A percentile compares a stretch with the other conserved stretches of the same genome.
These are phyloP conservation scores for Cladosporium halotolerans DNA, from an alignment of 2,329 filamentous ascomycete species.

Conservation along the genomic window DNA sequence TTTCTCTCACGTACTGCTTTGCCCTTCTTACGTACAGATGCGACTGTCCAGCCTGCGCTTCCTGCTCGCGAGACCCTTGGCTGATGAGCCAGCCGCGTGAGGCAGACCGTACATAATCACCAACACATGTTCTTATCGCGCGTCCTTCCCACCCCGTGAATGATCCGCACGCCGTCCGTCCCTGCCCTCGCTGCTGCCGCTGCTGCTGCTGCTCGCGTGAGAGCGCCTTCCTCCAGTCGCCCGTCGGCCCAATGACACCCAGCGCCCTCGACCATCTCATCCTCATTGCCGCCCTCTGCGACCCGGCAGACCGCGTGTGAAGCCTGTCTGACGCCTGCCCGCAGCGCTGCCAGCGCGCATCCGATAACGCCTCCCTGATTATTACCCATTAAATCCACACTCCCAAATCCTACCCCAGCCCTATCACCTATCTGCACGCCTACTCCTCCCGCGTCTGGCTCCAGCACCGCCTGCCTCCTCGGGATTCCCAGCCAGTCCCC, in stretches of 20 bases:
- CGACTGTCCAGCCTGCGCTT: too few species aligned
- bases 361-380: background rate
- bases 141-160: background rate
- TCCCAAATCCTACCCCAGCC: slow-evolving; percentile 8
- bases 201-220: too few species aligned
- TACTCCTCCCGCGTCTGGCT: slow-evolving; percentile 6
- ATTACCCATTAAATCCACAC: slow-evolving; percentile 15
- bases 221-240: too few species aligned
- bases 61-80: slow-evolving; percentile 5
- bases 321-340: background rate
- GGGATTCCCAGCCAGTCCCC: slow-evolving; percentile 1
- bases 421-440: slow-evolving; percentile 9
- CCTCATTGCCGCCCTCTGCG: slow-evolving; percentile 28
- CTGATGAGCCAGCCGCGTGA: background rate
- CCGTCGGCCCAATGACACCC: slow-evolving; percentile 28
- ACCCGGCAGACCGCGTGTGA: slow-evolving; percentile 20
- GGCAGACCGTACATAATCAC: background rate
- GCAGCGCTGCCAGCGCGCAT: background rate
- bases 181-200: background rate
- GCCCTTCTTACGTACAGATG: slow-evolving; percentile 16
- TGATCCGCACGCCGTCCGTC: background rate
- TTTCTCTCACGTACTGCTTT: slow-evolving; percentile 17
- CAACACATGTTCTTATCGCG: background rate
- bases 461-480: background rate
- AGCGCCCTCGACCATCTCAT: slow-evolving; percentile 30